Conservation (phyloP, 352 stramenopile species). For the Pilasporangium apinafurcum region DNA sequence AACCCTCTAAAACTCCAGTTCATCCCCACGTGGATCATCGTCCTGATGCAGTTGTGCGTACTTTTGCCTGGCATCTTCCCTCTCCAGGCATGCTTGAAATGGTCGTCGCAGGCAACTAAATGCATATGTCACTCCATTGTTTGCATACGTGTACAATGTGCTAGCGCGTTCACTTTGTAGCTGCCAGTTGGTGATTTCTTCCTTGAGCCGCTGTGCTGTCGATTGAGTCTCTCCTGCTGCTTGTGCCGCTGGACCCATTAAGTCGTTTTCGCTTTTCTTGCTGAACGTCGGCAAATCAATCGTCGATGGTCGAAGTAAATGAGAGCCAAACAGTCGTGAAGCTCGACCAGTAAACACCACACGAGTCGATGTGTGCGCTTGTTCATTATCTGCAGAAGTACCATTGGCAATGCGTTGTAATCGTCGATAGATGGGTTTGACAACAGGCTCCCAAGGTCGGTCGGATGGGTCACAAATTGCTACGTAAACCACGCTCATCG, state of each 20-base stretch:
- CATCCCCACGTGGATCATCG: slow-evolving; percentile 8
- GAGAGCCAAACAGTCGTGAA: slow-evolving; percentile 68
- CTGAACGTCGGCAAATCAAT: slow-evolving; percentile 30
- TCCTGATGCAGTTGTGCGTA: slow-evolving; percentile 11
- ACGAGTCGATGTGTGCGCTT: slow-evolving; percentile 21
- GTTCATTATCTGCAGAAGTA: slow-evolving; percentile 5
- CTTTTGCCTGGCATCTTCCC: slow-evolving; percentile 5
- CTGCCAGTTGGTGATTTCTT: slow-evolving; percentile 43
- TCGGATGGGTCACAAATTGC: slow-evolving; percentile 24
- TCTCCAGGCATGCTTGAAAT: slow-evolving; percentile 5
- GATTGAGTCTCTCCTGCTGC: slow-evolving; percentile 21
- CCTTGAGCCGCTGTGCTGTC: slow-evolving; percentile 21
- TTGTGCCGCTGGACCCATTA: slow-evolving; percentile 3
- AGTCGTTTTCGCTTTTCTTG: slow-evolving; percentile 11
- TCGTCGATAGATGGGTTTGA: slow-evolving; percentile 35
- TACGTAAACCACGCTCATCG: slow-evolving; percentile 51
- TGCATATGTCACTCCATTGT: background rate
- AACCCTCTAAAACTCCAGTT: slow-evolving; percentile 6
- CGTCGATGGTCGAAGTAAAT: slow-evolving; percentile 54
- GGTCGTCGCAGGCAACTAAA: slow-evolving; percentile 4
- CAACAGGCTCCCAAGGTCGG: slow-evolving; percentile 19
- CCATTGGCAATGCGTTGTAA: slow-evolving; percentile 38
- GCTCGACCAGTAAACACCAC: slow-evolving; percentile 67
- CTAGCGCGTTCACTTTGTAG: slow-evolving; percentile 7
- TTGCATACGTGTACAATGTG: background rate